These are phyloP conservation scores for Hypoxylon sp. DNA, from an alignment of 2,329 filamentous ascomycete species.

Conservation along the genomic window DNA sequence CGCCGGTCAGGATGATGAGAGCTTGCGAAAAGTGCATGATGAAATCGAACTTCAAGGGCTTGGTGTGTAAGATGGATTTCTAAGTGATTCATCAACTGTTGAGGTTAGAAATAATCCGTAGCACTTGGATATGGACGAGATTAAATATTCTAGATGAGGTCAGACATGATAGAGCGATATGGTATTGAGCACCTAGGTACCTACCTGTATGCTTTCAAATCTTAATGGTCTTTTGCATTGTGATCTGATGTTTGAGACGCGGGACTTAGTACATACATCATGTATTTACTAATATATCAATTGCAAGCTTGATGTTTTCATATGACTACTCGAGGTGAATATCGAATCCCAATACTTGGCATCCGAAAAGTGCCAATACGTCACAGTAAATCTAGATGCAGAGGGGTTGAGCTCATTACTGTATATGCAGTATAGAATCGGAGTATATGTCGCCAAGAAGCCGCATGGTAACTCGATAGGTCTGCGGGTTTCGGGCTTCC, in stretches of 20 bases:
- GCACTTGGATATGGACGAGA: neutral
- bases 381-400: constrained; percentile 13
- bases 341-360: constrained; percentile 6
- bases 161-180: neutral
- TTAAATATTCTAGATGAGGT: neutral
- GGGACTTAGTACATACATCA: neutral
- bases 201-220: neutral
- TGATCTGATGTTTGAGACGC: neutral
- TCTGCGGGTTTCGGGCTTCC: too few species aligned
- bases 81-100: too few species aligned
- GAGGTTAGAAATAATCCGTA: too few species aligned
- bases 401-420: neutral
- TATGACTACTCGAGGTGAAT: neutral
- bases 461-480: too few species aligned
- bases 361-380: neutral
- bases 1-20: constrained; percentile 5
- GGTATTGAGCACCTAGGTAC: neutral
- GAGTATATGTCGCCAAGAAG: neutral
- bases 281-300: neutral
- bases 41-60: neutral
- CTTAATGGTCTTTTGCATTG: neutral
- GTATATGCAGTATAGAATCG: neutral
- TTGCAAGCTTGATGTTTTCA: neutral
- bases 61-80: neutral
- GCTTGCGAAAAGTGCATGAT: neutral